Conservation (phyloP, 2,329 filamentous ascomycete species). For the Tothia fuscella region DNA sequence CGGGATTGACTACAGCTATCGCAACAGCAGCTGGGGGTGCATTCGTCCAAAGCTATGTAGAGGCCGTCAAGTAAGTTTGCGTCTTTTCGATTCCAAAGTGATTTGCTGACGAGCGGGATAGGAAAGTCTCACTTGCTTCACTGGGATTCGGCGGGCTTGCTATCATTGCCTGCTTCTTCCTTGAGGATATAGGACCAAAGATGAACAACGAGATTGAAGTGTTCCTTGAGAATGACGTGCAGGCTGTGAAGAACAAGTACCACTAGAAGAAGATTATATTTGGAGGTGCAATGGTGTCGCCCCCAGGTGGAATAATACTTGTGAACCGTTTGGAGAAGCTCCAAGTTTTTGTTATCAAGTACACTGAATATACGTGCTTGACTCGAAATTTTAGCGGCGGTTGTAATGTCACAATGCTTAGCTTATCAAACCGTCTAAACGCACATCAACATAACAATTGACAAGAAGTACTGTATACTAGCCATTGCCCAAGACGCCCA, state of each 20-base stretch:
- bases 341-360: too few species aligned
- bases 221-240: slow-evolving; percentile 9
- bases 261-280: too few species aligned
- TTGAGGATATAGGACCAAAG: slow-evolving; percentile 9
- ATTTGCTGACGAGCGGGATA: neutral
- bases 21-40: slow-evolving; percentile 9
- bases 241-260: slow-evolving; percentile 10
- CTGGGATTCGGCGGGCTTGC: slow-evolving; percentile 8
- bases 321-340: too few species aligned
- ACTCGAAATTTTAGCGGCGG: too few species aligned
- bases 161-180: slow-evolving; percentile 5
- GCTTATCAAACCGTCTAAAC: too few species aligned
- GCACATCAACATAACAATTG: too few species aligned
- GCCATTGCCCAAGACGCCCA: too few species aligned
- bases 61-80: slow-evolving; percentile 10
- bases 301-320: too few species aligned
- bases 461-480: too few species aligned
- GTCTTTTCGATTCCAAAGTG: slow-evolving; percentile 9
- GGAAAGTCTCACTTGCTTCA: neutral
- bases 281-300: too few species aligned
- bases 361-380: too few species aligned
- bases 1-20: slow-evolving; percentile 12
- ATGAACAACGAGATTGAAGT: slow-evolving; percentile 10
- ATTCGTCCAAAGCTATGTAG: neutral
- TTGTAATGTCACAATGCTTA: too few species aligned